Base-by-base conservation (phyloP, 2,329 filamentous ascomycete genomes). In the Aspergillus fischeri region DNA sequence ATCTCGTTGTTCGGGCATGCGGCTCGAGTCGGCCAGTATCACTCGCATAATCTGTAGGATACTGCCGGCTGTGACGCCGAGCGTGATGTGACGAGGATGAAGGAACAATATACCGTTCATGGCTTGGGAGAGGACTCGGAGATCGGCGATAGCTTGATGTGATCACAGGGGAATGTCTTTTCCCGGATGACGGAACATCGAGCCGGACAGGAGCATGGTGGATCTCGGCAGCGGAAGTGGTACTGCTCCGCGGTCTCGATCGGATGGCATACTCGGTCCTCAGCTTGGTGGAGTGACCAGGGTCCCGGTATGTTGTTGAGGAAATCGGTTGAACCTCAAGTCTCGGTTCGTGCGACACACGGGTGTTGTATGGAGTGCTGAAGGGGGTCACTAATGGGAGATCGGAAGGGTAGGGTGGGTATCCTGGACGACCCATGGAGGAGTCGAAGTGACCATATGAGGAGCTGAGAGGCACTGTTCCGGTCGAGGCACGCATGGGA, bases 401-500 rank as follows among this genome's bases (percentile, higher is more conserved):
- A 53, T 72, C 70, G 5, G 72, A 71, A 10, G 70, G 63, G 53
- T 75, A 71, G 27, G 68, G 64, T 20, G 71, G 60, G 53, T 71
- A 70, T 47, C 64, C 62, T 44, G 70, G 66, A 45, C 67, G 67
- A 47, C 64, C 60, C 47, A 67, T 58, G 7, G 68, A 63, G 6
- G 64, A 61, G 29, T 71, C 65, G 53, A 74, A 73, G 4, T 67
- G 63, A 51, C 77, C 73, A 54, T 68, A 65, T 47, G 70, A 67
- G 10, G 73, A 69, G 50, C 61, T 67, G 42, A 70, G 63, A 50
- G 71, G 65, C 45, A 77, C 69, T 49, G 70, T 75, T 41, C 75
- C 74, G 6, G 75, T 77, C 20, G 76, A 77, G 29, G 74, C 69
- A 44, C 74, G 72, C 66, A 73, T 67, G 28, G 74, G 73, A 50